phyloP scores from a whole-genome alignment of 1,284 basidiomycete genomes.

The Microstroma glucosiphilum region DNA sequence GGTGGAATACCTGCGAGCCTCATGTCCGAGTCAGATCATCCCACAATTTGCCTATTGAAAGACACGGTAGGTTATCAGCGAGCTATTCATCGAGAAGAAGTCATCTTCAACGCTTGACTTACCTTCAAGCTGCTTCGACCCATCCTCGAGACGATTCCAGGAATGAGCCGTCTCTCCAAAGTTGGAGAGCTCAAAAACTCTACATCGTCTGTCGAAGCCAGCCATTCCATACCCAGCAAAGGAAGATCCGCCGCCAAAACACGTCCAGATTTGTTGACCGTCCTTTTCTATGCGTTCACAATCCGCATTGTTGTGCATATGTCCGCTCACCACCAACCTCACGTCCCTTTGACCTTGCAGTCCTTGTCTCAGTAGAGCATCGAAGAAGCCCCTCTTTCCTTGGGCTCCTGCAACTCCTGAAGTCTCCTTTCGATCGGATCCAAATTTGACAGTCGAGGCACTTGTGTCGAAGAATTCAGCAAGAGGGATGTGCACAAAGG shows the following conservation, averaged over 20 bases:
- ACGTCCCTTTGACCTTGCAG: slow-evolving; percentile 20
- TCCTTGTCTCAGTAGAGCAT: slow-evolving; percentile 17
- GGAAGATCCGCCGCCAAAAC: slow-evolving; percentile 77
- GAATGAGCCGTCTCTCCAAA: background rate
- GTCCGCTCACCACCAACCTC: slow-evolving; percentile 38
- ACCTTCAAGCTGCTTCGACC: slow-evolving; percentile 4
- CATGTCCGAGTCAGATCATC: background rate
- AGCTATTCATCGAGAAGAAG: no score
- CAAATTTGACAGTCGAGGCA: slow-evolving; percentile 3
- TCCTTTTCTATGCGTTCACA: slow-evolving; percentile 62
- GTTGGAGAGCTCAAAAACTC: background rate
- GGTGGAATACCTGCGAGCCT: no score
- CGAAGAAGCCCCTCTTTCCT: slow-evolving; percentile 34
- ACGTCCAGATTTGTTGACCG: slow-evolving; percentile 65
- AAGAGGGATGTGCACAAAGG: slow-evolving; percentile 48
- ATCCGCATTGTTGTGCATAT: slow-evolving; percentile 59
- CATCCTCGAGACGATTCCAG: slow-evolving; percentile 1
- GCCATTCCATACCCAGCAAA: slow-evolving; percentile 27
- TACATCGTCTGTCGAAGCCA: background rate
- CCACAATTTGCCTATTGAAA: background rate
- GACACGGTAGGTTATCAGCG: background rate
- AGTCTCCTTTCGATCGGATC: background rate
- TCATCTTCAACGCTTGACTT: background rate
- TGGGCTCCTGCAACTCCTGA: background rate
- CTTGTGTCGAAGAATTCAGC: slow-evolving; percentile 38